A percentile compares a stretch with the other conserved stretches of the same genome.
Conservation (phyloP, 2,329 filamentous ascomycete species). For the Sclerotinia borealis region DNA sequence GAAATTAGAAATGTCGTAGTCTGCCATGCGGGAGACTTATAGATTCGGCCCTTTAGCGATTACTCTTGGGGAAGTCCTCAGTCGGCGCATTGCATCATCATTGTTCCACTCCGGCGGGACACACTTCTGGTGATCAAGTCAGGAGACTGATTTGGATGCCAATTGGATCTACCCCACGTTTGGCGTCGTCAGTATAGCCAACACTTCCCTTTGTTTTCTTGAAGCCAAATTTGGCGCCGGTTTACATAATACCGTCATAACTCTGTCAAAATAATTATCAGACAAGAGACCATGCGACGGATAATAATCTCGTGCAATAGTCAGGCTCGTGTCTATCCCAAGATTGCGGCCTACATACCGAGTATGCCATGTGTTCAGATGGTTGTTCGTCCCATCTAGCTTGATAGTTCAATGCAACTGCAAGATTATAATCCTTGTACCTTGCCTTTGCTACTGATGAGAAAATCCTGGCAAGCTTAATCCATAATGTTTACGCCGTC, state of each 20-base stretch:
- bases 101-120: not conserved
- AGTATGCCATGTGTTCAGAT: not conserved
- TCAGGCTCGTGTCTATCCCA: not conserved
- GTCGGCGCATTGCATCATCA: not conserved
- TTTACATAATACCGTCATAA: not conserved
- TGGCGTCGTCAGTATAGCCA: not conserved
- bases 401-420: not conserved
- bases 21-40: not conserved
- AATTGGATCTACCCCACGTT: not conserved
- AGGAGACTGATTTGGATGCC: not conserved
- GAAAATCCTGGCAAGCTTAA: not conserved
- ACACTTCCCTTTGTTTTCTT: not conserved
- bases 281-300: not conserved
- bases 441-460: not conserved
- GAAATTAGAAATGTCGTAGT: not conserved
- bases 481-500: not conserved
- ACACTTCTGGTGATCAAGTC: not conserved
- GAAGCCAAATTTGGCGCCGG: not conserved
- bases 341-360: not conserved
- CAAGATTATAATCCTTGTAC: not conserved
- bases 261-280: not conserved
- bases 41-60: not conserved
- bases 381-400: not conserved
- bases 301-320: constrained; percentile 1
- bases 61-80: not conserved